phyloP scores from a whole-genome alignment of 1,284 basidiomycete species.

The Chalciporus piperatoides region DNA sequence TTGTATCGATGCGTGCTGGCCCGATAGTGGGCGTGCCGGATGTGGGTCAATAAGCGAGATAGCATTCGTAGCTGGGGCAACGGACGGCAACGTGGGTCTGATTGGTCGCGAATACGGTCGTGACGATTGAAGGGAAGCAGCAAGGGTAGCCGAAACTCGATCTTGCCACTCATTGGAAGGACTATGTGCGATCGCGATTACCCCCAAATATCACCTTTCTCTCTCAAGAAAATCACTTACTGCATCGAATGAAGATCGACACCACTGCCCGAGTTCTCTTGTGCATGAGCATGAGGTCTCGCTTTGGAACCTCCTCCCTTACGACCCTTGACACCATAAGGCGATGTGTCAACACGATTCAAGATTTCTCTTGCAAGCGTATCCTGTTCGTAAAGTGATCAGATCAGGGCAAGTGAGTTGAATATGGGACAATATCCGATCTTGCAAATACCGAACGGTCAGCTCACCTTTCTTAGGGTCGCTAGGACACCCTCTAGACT shows the following conservation, averaged over 20 bases:
- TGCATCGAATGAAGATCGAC: conserved; percentile 52
- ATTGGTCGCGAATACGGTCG: conserved; percentile 2
- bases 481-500: conserved; percentile 20
- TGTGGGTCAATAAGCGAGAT: conserved; percentile 19
- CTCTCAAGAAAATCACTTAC: conserved; percentile 36
- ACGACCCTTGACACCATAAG: conserved; percentile 71
- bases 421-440: neutral
- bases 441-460: neutral
- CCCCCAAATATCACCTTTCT: neutral
- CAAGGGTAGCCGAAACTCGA: conserved; percentile 47
- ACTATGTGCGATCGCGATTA: conserved; percentile 34
- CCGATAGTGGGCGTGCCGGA: conserved; percentile 2
- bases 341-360: conserved; percentile 67
- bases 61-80: conserved; percentile 6
- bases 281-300: conserved; percentile 25
- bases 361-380: conserved; percentile 71
- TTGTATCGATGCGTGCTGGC: conserved; percentile 15
- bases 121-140: conserved; percentile 17
- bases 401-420: neutral
- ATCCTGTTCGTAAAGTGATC: conserved; percentile 43
- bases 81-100: neutral
- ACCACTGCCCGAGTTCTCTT: conserved; percentile 24
- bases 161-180: conserved; percentile 83
- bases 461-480: conserved; percentile 28
- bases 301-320: conserved; percentile 31